phyloP scores from a whole-genome alignment of 192 early-diverging fungal species.

The Mortierella alpina region DNA sequence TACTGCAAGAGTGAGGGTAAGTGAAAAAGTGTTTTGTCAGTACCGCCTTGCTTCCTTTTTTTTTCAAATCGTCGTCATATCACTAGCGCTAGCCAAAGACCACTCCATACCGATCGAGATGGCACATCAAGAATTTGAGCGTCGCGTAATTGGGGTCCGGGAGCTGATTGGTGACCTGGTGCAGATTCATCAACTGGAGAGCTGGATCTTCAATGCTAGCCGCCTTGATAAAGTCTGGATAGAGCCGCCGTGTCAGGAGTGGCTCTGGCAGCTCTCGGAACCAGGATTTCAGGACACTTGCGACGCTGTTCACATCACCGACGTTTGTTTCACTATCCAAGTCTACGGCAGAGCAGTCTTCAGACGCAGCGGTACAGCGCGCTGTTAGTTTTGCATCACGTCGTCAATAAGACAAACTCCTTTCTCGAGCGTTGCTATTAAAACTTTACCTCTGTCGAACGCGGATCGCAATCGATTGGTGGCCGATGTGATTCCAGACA shows the following conservation, averaged over 20 bases:
- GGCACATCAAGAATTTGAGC: conserved; percentile 80
- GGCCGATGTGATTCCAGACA: conserved; percentile 82
- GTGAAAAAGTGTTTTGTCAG: background rate
- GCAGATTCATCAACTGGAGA: conserved; percentile 71
- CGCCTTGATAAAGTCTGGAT: conserved; percentile 76
- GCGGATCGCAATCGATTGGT: conserved; percentile 78
- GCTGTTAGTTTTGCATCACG: background rate
- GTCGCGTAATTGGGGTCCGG: conserved; percentile 88
- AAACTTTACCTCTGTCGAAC: conserved; percentile 76
- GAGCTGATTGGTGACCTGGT: conserved; percentile 79
- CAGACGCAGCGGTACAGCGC: background rate
- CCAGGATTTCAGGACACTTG: conserved; percentile 92
- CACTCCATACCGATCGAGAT: conserved; percentile 77
- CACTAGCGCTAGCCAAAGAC: background rate
- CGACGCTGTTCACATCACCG: conserved; percentile 84
- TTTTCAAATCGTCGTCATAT: background rate
- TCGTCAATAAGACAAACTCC: background rate
- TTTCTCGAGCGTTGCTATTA: background rate
- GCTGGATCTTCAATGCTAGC: conserved; percentile 76
- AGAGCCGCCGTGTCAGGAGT: conserved; percentile 76
- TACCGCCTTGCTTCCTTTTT: too few relatives aligned
- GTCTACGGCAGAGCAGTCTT: conserved; percentile 74
- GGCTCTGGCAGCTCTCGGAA: conserved; percentile 95
- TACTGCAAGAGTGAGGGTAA: conserved; percentile 46
- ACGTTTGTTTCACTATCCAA: conserved; percentile 68